phyloP scores from a whole-genome alignment of 2,329 filamentous ascomycete species.

The Colletotrichum sp. region DNA sequence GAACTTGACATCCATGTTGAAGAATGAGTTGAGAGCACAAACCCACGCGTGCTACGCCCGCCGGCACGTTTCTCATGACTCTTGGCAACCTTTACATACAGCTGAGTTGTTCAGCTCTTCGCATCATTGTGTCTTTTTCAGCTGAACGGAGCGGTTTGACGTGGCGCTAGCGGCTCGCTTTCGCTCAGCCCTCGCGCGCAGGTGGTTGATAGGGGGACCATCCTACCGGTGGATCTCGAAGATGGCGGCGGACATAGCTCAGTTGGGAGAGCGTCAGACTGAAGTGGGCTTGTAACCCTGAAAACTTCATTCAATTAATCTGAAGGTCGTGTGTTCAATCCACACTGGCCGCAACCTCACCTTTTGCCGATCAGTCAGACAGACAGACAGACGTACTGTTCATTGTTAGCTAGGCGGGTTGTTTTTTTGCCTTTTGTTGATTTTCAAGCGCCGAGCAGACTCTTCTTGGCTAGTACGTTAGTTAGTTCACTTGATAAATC shows the following conservation, averaged over 20 bases:
- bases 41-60: background rate
- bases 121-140: background rate
- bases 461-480: too few relatives aligned
- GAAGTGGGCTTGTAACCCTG: conserved; percentile 9
- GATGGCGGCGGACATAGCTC: conserved; percentile 20
- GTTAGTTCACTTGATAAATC: too few relatives aligned
- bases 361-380: background rate
- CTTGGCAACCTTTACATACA: background rate
- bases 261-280: conserved; percentile 22
- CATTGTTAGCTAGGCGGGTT: too few relatives aligned
- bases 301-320: conserved; percentile 17
- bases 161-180: background rate
- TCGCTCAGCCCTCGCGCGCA: background rate
- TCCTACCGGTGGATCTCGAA: background rate
- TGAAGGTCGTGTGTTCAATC: conserved; percentile 22
- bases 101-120: background rate
- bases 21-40: background rate
- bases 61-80: background rate
- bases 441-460: background rate
- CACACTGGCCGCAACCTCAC: conserved; percentile 18
- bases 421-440: background rate
- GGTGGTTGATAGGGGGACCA: background rate
- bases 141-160: background rate
- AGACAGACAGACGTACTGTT: background rate
- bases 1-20: background rate